Percentiles rank a stretch among this genome's conserved stretches.
These are phyloP conservation scores for Glaciozyma antarctica DNA, from an alignment of 768 basidiomycete genomes.

Conservation along the genomic window DNA sequence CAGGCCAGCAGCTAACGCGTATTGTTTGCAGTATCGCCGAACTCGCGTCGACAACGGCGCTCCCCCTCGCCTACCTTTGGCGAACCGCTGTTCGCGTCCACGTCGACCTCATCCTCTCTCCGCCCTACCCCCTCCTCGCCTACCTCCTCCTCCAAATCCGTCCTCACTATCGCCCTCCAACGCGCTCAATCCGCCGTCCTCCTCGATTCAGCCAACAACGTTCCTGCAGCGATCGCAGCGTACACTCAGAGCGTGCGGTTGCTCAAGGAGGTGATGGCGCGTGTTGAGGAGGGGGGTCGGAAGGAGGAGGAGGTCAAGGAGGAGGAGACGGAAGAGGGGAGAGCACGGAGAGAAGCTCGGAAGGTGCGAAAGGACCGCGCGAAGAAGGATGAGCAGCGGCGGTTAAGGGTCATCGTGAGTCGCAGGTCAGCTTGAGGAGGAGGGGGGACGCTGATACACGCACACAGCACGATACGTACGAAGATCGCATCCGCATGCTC, in stretches of 20 bases:
- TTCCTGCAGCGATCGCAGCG: conserved; percentile 79
- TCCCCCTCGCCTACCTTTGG: not conserved
- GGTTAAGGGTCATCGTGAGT: conserved; percentile 79
- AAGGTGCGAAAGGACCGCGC: conserved; percentile 64
- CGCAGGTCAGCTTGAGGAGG: too few relatives aligned
- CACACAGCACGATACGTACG: conserved; percentile 81
- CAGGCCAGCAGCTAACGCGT: too few relatives aligned
- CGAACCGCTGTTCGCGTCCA: not conserved
- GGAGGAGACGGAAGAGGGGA: conserved; percentile 19
- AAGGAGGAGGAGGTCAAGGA: conserved; percentile 15
- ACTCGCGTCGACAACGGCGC: not conserved
- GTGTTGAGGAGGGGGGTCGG: conserved; percentile 45
- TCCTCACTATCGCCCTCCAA: conserved; percentile 74
- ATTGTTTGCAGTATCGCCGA: not conserved
- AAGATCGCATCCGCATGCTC: conserved; percentile 85
- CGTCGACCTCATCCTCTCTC: not conserved
- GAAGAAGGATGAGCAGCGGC: conserved; percentile 77
- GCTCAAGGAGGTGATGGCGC: conserved; percentile 83
- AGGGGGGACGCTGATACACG: not conserved
- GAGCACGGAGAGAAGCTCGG: conserved; percentile 39
- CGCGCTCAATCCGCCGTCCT: conserved; percentile 81
- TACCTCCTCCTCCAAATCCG: conserved; percentile 68
- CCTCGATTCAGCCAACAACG: conserved; percentile 77
- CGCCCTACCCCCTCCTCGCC: not conserved
- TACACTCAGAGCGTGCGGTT: conserved; percentile 79